These are phyloP conservation scores for Chrysochromulina tobinii DNA, from an alignment of 78 protist genomes.

Conservation along the genomic window DNA sequence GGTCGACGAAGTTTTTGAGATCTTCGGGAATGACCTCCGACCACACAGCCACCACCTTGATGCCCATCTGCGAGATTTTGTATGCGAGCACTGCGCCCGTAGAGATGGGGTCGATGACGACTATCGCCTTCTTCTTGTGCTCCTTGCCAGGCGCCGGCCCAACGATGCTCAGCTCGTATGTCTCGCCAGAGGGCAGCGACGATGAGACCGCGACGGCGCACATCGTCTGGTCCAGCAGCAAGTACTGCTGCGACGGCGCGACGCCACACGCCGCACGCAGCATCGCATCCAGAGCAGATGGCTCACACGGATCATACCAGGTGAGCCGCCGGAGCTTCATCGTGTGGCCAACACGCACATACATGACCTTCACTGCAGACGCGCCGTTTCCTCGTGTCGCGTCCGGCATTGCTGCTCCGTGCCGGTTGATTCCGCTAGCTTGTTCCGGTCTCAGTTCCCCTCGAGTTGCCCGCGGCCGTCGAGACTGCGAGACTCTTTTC, in stretches of 20 bases:
- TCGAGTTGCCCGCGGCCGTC: too few relatives aligned
- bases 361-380: too few relatives aligned
- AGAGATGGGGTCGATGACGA: background rate
- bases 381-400: too few relatives aligned
- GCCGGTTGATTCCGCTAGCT: too few relatives aligned
- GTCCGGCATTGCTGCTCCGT: too few relatives aligned
- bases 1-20: background rate
- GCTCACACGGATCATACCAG: background rate
- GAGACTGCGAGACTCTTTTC: too few relatives aligned
- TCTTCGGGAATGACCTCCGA: background rate
- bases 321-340: too few relatives aligned
- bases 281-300: background rate
- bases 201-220: background rate
- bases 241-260: background rate
- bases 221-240: background rate
- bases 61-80: background rate
- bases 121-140: background rate
- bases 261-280: conserved; percentile 2
- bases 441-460: too few relatives aligned
- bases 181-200: background rate
- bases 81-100: background rate
- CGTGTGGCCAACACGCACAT: too few relatives aligned
- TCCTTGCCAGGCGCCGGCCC: background rate
- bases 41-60: background rate
- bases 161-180: background rate